A percentile compares a stretch with the other conserved stretches of the same genome.
Evolutionary conservation across 2,329 filamentous ascomycete genomes (phyloP).

Genomic region (Cryphonectria parasitica): DNA sequence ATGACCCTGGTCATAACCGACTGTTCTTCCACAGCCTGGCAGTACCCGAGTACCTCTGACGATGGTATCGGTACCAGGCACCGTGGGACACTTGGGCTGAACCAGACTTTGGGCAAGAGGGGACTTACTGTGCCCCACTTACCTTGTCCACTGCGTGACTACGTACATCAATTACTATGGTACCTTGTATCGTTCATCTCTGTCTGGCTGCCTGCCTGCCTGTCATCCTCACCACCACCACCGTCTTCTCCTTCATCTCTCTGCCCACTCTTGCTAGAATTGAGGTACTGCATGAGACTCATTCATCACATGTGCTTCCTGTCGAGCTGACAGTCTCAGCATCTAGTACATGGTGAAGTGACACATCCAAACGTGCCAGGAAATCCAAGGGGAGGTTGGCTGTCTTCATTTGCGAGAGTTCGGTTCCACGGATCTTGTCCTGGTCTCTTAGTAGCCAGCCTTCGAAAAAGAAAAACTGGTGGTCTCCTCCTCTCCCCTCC

Average conservation of each 20-base stretch:
- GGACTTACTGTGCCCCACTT: constrained; percentile 1
- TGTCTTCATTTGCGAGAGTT: neutral
- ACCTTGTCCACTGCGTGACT: constrained; percentile 1
- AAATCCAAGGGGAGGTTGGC: neutral
- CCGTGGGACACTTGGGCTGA: neutral
- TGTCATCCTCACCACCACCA: neutral
- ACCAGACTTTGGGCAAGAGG: neutral
- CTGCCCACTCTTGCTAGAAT: neutral
- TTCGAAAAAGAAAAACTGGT: no score
- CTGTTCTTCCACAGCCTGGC: neutral
- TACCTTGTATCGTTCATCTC: neutral
- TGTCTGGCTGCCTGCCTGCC: neutral
- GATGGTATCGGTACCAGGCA: neutral
- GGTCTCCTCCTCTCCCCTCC: neutral
- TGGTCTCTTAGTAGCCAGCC: no score
- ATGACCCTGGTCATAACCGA: neutral
- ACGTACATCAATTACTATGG: neutral
- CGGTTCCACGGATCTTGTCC: neutral
- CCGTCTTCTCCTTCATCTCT: neutral
- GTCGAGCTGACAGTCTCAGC: neutral
- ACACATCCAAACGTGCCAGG: neutral
- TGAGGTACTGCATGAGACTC: neutral
- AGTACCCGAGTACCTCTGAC: neutral
- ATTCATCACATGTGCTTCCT: neutral
- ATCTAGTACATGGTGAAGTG: neutral